Evolutionary conservation across 139 green algal species (phyloP).

Genomic region (Chlorella sp.): DNA sequence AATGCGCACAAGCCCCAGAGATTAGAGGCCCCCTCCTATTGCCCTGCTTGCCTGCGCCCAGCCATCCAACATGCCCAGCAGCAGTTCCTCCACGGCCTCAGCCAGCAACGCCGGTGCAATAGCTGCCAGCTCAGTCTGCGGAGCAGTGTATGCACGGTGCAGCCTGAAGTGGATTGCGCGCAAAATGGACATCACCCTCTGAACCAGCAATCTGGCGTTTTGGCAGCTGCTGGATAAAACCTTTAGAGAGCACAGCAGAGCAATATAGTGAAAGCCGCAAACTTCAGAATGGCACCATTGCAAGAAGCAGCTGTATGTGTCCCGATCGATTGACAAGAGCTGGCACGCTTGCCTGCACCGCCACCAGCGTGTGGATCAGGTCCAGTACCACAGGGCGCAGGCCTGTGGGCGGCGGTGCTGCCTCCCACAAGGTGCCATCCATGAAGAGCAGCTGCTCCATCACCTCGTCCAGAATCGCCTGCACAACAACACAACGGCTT

Average conservation of each 20-base stretch:
- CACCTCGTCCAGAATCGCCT: conserved; percentile 11
- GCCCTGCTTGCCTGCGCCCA: conserved; percentile 2
- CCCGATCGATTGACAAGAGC: too few species aligned
- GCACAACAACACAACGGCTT: not conserved
- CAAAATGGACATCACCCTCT: too few species aligned
- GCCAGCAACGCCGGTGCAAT: conserved; percentile 1
- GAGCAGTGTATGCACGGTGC: not conserved
- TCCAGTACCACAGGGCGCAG: conserved; percentile 49
- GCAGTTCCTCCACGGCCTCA: conserved; percentile 35
- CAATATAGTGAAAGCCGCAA: not conserved
- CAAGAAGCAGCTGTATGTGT: too few species aligned
- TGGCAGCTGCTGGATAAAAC: too few species aligned
- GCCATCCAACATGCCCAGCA: conserved; percentile 43
- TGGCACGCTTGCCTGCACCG: conserved; percentile 24
- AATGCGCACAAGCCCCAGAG: too few species aligned
- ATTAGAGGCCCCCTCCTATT: too few species aligned
- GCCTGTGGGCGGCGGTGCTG: conserved; percentile 17
- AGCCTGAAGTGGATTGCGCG: too few species aligned
- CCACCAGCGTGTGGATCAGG: conserved; percentile 50
- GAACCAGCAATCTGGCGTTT: not conserved
- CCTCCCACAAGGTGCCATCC: conserved; percentile 39
- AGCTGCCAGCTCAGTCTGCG: conserved; percentile 24
- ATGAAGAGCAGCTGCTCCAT: conserved; percentile 45
- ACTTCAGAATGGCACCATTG: too few species aligned
- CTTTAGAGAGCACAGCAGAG: not conserved